These are phyloP conservation scores for Pharus latifolius DNA, from an alignment of 176 grass and related monocot genomes.

Conservation along the genomic window DNA sequence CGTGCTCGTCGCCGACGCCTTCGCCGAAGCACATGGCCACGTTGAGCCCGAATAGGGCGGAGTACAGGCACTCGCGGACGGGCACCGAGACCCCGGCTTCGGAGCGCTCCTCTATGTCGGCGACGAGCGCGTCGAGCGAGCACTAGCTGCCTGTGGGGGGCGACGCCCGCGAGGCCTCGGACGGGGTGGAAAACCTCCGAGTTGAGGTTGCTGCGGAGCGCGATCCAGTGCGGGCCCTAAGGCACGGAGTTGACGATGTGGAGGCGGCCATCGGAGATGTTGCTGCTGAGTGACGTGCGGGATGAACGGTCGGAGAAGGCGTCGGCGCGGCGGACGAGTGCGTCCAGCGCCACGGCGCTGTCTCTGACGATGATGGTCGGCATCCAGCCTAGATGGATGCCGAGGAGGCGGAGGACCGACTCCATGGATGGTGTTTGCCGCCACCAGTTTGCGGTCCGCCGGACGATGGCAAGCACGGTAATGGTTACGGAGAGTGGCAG, in stretches of 20 bases:
- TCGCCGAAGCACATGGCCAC: constrained; percentile 13
- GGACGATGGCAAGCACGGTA: background rate
- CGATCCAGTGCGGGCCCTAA: constrained; percentile 13
- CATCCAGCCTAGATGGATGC: background rate
- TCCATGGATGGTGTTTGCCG: background rate
- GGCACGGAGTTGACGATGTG: constrained; percentile 8
- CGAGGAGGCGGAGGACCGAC: background rate
- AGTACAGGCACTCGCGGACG: constrained; percentile 3
- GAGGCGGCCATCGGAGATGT: background rate
- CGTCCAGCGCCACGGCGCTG: background rate
- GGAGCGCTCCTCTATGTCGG: background rate
- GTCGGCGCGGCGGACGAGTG: constrained; percentile 1
- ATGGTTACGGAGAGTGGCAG: background rate
- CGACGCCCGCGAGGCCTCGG: background rate
- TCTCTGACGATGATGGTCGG: constrained; percentile 4
- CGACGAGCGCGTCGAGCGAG: background rate
- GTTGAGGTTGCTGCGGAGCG: constrained; percentile 6
- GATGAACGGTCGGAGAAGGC: constrained; percentile 8
- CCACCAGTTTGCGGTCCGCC: background rate
- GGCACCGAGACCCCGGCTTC: background rate
- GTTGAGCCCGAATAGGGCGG: constrained; percentile 4
- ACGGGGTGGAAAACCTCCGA: constrained; percentile 14
- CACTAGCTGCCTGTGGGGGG: background rate
- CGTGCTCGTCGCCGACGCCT: background rate
- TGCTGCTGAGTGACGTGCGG: background rate